Percentiles rank a stretch among this genome's conserved stretches.
phyloP scores from a whole-genome alignment of 805 yeast genomes.

The Ascoidea asiatica region DNA sequence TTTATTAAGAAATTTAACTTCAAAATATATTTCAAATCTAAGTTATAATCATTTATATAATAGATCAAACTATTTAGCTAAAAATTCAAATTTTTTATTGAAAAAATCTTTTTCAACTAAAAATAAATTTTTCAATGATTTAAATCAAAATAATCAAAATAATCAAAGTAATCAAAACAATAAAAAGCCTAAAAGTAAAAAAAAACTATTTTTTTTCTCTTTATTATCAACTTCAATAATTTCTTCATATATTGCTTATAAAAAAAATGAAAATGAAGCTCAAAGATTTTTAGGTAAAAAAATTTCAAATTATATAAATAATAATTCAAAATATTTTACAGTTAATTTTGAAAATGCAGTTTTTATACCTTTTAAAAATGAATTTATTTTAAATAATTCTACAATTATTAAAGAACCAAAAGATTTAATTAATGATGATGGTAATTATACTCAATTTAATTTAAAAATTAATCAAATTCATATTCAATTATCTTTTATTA shows the following conservation, averaged over 20 bases:
- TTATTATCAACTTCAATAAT: neutral
- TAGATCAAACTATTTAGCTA: no score
- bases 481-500: conserved; percentile 64
- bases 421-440: conserved; percentile 50
- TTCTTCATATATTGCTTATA: neutral
- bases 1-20: no score
- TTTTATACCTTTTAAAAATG: neutral
- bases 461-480: conserved; percentile 76
- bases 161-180: no score
- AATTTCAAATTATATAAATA: neutral
- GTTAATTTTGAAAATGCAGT: neutral
- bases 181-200: no score
- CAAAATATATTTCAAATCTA: no score
- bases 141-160: no score
- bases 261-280: neutral
- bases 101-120: no score
- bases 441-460: conserved; percentile 94
- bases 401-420: conserved; percentile 1
- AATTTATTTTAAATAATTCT: no score
- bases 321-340: neutral
- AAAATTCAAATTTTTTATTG: no score
- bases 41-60: no score
- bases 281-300: neutral
- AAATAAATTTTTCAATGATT: no score
- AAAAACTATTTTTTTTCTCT: neutral